Evolutionary conservation across 768 basidiomycete species (phyloP).

Genomic region (Naganishia onofrii): DNA sequence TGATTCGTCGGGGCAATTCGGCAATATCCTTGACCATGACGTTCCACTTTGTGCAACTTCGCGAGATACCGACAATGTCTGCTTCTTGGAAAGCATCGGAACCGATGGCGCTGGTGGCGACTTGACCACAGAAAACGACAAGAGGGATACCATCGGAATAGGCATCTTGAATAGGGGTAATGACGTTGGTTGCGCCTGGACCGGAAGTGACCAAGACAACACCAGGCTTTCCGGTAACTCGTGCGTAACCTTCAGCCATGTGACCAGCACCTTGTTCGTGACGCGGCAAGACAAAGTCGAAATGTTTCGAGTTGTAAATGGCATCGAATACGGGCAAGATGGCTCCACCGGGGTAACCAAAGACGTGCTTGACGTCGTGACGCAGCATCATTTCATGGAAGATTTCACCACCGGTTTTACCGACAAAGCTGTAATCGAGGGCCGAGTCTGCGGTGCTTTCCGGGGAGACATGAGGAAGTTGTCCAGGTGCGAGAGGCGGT

Average conservation of each 20-base stretch:
- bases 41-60: conserved; percentile 99
- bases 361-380: conserved; percentile 91
- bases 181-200: conserved; percentile 94
- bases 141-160: conserved; percentile 89
- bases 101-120: conserved; percentile 99
- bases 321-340: conserved; percentile 99
- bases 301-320: conserved; percentile 92
- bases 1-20: conserved; percentile 90
- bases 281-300: conserved; percentile 89
- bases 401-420: conserved; percentile 91
- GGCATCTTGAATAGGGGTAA: conserved; percentile 98
- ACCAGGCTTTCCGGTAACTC: conserved; percentile 94
- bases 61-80: conserved; percentile 91
- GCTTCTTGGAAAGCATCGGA: conserved; percentile 99
- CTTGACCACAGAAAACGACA: conserved; percentile 94
- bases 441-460: conserved; percentile 35
- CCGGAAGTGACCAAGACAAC: conserved; percentile 98
- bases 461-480: conserved; percentile 34
- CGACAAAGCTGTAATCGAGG: conserved; percentile 77
- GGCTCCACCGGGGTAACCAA: conserved; percentile 93
- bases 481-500: conserved; percentile 37
- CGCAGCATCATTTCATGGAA: conserved; percentile 99
- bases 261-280: conserved; percentile 99
- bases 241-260: conserved; percentile 98
- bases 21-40: conserved; percentile 98